Evolutionary conservation across 2,329 filamentous ascomycete genomes (phyloP).

Genomic region (Exophiala calicioides): DNA sequence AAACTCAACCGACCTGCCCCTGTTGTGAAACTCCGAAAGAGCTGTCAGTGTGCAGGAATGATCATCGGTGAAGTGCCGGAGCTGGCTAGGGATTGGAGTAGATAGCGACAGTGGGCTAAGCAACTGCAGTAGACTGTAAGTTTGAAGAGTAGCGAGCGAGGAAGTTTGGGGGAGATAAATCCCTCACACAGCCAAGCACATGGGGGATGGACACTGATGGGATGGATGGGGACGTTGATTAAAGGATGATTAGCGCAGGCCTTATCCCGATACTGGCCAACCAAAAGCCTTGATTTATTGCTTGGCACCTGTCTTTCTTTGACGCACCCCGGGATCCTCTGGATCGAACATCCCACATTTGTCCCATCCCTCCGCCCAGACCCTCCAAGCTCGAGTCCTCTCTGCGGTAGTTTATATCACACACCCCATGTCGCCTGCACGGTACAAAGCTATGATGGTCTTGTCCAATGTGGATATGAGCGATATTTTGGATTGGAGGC

Average conservation of each 20-base stretch:
- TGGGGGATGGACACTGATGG: background rate
- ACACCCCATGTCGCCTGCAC: background rate
- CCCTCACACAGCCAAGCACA: conserved; percentile 1
- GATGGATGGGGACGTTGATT: background rate
- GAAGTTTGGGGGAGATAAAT: background rate
- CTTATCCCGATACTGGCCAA: background rate
- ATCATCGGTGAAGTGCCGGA: too few species aligned
- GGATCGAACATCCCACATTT: too few species aligned
- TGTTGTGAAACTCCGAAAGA: background rate
- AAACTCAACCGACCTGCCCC: background rate
- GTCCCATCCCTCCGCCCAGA: too few species aligned
- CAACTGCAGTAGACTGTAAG: background rate
- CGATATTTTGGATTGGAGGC: conserved; percentile 2
- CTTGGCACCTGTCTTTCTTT: conserved; percentile 2
- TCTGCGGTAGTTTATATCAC: background rate
- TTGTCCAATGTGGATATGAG: background rate
- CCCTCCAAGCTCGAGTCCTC: background rate
- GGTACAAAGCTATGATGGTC: too few species aligned
- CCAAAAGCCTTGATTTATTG: background rate
- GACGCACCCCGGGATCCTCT: background rate
- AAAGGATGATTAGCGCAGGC: background rate
- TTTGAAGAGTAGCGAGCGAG: too few species aligned
- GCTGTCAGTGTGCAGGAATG: background rate
- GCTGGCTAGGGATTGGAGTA: background rate
- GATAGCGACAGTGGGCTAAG: background rate